These are phyloP conservation scores for Udeniomyces megalosporus DNA, from an alignment of 768 basidiomycete genomes.

Conservation along the genomic window DNA sequence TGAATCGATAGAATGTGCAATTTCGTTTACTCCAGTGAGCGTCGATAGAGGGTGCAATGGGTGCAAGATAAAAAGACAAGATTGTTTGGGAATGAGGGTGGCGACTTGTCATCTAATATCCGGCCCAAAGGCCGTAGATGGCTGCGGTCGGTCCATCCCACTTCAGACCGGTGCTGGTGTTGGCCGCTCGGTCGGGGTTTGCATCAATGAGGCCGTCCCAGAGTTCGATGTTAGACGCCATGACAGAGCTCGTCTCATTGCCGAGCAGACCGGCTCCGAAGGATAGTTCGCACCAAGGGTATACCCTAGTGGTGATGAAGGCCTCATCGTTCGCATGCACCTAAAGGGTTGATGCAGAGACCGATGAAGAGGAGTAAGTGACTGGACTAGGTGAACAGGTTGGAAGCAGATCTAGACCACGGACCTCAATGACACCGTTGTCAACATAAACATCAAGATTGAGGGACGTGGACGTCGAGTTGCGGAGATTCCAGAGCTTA, in stretches of 20 bases:
- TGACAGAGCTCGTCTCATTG: slow-evolving; percentile 1
- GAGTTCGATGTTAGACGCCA: slow-evolving; percentile 15
- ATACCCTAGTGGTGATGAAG: slow-evolving; percentile 15
- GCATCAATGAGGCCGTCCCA: slow-evolving; percentile 21
- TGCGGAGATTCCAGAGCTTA: slow-evolving; percentile 16
- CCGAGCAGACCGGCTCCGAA: slow-evolving; percentile 19
- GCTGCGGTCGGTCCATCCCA: slow-evolving; percentile 14
- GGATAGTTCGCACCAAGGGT: slow-evolving; percentile 20
- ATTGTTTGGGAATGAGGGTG: too few species aligned
- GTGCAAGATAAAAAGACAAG: too few species aligned
- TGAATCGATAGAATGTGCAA: too few species aligned
- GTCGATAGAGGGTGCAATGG: too few species aligned
- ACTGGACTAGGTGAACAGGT: too few species aligned
- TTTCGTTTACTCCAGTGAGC: too few species aligned
- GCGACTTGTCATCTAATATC: neutral
- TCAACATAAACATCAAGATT: slow-evolving; percentile 21
- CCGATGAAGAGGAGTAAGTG: too few species aligned
- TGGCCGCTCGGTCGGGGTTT: slow-evolving; percentile 17
- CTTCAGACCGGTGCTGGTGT: slow-evolving; percentile 17
- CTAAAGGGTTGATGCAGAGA: slow-evolving; percentile 14
- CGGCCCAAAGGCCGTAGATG: slow-evolving; percentile 5
- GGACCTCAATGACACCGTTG: slow-evolving; percentile 21
- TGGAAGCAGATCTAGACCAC: too few species aligned
- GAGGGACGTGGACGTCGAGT: slow-evolving; percentile 7
- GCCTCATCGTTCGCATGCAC: slow-evolving; percentile 21